Evolutionary conservation across 805 yeast genomes (phyloP).

Genomic region (Lipomyces starkeyi): DNA sequence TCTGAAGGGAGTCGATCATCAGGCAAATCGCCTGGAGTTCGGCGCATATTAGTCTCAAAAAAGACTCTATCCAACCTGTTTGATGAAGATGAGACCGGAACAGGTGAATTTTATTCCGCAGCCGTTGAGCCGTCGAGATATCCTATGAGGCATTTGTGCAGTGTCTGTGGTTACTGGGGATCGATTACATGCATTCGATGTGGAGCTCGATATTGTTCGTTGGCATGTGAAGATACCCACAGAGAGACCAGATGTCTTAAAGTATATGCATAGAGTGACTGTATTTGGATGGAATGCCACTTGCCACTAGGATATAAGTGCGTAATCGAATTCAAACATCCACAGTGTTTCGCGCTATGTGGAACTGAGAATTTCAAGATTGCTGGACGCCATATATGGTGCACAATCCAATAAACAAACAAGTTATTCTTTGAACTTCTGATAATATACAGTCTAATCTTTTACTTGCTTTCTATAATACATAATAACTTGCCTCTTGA

Average conservation of each 20-base stretch:
- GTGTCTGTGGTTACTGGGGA: slow-evolving; percentile 52
- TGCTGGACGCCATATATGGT: not conserved
- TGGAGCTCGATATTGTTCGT: slow-evolving; percentile 48
- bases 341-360: not conserved
- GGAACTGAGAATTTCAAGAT: not conserved
- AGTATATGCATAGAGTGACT: slow-evolving; percentile 39
- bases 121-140: slow-evolving; percentile 47
- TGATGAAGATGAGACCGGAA: slow-evolving; percentile 50
- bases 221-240: slow-evolving; percentile 48
- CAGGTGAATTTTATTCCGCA: slow-evolving; percentile 43
- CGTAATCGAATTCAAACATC: not conserved
- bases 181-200: slow-evolving; percentile 47
- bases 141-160: slow-evolving; percentile 47
- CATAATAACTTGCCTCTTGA: not conserved
- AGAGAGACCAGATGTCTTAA: slow-evolving; percentile 48
- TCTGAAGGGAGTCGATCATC: slow-evolving; percentile 4
- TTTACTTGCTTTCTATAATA: not conserved
- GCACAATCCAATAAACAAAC: not conserved
- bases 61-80: slow-evolving; percentile 49
- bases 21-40: slow-evolving; percentile 36
- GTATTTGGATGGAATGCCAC: not conserved
- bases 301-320: not conserved
- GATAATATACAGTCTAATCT: not conserved
- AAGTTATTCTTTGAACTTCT: not conserved
- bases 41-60: slow-evolving; percentile 49